Conservation (phyloP, 2,329 filamentous ascomycete genomes). For the Xylaria sp. region DNA sequence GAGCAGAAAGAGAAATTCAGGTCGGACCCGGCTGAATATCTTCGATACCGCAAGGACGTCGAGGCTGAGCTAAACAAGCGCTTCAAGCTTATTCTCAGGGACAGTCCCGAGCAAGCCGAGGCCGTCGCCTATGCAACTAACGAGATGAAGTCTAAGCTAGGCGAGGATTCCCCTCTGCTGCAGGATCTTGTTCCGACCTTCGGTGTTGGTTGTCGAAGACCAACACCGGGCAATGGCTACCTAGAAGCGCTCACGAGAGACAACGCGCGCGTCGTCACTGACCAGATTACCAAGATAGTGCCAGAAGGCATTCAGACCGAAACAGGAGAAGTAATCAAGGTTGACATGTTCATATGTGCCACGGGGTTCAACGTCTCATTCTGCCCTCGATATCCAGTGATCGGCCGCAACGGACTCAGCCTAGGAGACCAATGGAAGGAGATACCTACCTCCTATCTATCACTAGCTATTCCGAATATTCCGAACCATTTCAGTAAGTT, state of each 20-base stretch:
- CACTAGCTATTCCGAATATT: slow-evolving; percentile 56
- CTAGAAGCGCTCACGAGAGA: slow-evolving; percentile 34
- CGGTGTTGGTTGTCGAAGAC: slow-evolving; percentile 33
- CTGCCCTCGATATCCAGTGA: slow-evolving; percentile 43
- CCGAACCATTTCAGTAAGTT: slow-evolving; percentile 54
- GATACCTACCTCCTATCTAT: slow-evolving; percentile 55
- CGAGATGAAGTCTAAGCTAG: slow-evolving; percentile 46
- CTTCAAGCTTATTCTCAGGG: slow-evolving; percentile 52
- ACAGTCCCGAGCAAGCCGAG: slow-evolving; percentile 32
- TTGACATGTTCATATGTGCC: slow-evolving; percentile 40
- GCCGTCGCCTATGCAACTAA: slow-evolving; percentile 39
- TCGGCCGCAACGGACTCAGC: slow-evolving; percentile 48
- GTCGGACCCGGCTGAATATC: slow-evolving; percentile 55
- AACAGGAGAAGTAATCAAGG: slow-evolving; percentile 30
- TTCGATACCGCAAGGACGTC: slow-evolving; percentile 52
- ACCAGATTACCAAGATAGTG: slow-evolving; percentile 27
- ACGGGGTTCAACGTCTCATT: slow-evolving; percentile 35
- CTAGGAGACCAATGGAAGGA: slow-evolving; percentile 55
- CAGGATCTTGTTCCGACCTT: slow-evolving; percentile 18
- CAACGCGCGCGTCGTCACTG: slow-evolving; percentile 30
- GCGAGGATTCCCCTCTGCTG: slow-evolving; percentile 4
- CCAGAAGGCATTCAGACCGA: slow-evolving; percentile 31
- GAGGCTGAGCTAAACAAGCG: slow-evolving; percentile 54
- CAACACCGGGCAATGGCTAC: slow-evolving; percentile 37
- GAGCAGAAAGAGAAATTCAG: slow-evolving; percentile 53